Evolutionary conservation across 2,329 filamentous ascomycete genomes (phyloP).

Genomic region (Arthroderma sp.): DNA sequence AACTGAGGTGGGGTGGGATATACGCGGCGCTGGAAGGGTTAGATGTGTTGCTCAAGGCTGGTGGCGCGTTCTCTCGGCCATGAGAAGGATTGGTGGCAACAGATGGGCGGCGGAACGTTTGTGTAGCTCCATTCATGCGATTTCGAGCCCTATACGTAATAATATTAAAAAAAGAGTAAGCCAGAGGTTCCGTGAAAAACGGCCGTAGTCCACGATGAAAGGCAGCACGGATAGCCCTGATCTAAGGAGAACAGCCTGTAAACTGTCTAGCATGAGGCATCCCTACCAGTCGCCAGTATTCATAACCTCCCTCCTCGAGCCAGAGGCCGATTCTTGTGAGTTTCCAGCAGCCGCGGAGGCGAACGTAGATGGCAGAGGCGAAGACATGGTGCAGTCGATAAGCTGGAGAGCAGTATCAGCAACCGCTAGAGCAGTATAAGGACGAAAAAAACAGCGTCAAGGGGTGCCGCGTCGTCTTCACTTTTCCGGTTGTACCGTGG

Average conservation of each 20-base stretch:
- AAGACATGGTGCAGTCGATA: constrained; percentile 45
- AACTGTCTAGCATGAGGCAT: not conserved
- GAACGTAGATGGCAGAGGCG: constrained; percentile 70
- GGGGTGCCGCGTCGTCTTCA: not conserved
- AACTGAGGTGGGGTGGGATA: constrained; percentile 50
- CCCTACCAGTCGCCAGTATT: constrained; percentile 63
- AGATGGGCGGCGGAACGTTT: constrained; percentile 55
- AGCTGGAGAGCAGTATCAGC: constrained; percentile 8
- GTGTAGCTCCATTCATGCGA: constrained; percentile 53
- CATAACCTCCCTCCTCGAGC: constrained; percentile 47
- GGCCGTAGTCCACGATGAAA: not conserved
- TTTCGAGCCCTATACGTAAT: constrained; percentile 46
- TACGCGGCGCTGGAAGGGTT: constrained; percentile 40
- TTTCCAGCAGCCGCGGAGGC: constrained; percentile 72
- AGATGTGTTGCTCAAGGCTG: constrained; percentile 25
- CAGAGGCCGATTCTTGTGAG: constrained; percentile 48
- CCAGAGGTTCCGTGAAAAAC: not conserved
- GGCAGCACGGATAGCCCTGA: not conserved
- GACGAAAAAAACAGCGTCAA: not conserved
- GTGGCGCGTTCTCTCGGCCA: constrained; percentile 32
- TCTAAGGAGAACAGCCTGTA: too few relatives aligned
- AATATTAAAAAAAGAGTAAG: not conserved
- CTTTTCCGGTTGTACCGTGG: not conserved
- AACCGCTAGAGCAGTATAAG: not conserved
- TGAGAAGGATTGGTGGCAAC: constrained; percentile 44